phyloP scores from a whole-genome alignment of 2,329 filamentous ascomycete genomes.

The Fusarium verrucosum region DNA sequence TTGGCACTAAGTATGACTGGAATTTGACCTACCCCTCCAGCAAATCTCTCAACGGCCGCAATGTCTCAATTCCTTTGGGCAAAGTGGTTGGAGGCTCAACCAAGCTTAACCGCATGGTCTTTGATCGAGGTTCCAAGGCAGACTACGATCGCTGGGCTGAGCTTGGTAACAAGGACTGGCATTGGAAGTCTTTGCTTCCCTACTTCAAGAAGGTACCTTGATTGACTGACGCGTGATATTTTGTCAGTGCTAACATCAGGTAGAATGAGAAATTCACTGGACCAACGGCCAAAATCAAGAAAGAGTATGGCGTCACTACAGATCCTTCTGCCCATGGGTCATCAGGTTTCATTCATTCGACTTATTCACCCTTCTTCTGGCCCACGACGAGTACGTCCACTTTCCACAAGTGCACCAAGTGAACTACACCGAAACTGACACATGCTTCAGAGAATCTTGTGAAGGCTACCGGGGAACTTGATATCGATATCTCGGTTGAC shows the following conservation, averaged over 20 bases:
- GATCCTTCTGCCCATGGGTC: conserved; percentile 28
- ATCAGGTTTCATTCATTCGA: conserved; percentile 29
- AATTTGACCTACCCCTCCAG: conserved; percentile 27
- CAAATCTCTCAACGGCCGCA: conserved; percentile 22
- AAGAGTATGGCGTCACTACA: conserved; percentile 27
- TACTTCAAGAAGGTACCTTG: conserved; percentile 55
- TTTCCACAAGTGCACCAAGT: rapidly evolving
- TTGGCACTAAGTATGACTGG: conserved; percentile 42
- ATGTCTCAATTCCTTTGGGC: conserved; percentile 36
- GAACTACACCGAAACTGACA: neutral
- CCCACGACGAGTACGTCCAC: conserved; percentile 35
- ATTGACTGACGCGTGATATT: rapidly evolving
- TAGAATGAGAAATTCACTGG: conserved; percentile 36
- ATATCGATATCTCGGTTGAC: conserved; percentile 18
- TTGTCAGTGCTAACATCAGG: neutral
- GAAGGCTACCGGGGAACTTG: conserved; percentile 19
- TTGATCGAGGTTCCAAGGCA: conserved; percentile 48
- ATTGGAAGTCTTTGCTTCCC: conserved; percentile 51
- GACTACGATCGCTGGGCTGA: conserved; percentile 58
- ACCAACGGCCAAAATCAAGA: conserved; percentile 7
- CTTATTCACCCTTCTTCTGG: conserved; percentile 39
- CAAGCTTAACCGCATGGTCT: conserved; percentile 54
- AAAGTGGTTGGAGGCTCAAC: conserved; percentile 54
- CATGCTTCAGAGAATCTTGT: conserved; percentile 20
- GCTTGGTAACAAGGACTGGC: conserved; percentile 57